A percentile compares a stretch with the other conserved stretches of the same genome.
These are phyloP conservation scores for Colletotrichum gloeosporioides DNA, from an alignment of 2,329 filamentous ascomycete species.

Conservation along the genomic window DNA sequence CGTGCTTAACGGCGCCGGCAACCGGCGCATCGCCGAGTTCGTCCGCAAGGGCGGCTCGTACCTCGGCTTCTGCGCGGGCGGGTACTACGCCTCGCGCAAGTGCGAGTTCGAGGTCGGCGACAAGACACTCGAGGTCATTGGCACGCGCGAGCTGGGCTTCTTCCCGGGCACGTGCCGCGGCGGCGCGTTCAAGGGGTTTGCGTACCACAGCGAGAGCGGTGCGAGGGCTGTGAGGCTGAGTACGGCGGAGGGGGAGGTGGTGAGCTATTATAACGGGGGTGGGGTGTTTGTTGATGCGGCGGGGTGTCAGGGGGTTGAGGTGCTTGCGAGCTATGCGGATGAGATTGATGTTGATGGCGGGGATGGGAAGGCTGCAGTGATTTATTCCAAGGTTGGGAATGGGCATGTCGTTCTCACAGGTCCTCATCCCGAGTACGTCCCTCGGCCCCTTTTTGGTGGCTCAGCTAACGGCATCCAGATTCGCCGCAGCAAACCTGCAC, in stretches of 20 bases:
- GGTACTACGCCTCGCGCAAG: constrained; percentile 81
- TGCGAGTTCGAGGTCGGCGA: constrained; percentile 91
- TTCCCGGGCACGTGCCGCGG: constrained; percentile 88
- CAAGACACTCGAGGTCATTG: constrained; percentile 81
- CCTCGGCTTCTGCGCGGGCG: constrained; percentile 92
- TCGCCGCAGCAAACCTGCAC: constrained; percentile 79
- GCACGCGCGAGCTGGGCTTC: constrained; percentile 83
- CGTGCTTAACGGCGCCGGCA: constrained; percentile 85
- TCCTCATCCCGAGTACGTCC: constrained; percentile 83
- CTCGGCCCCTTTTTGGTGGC: background rate
- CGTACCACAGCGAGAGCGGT: constrained; percentile 87
- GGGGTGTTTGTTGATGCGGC: constrained; percentile 87
- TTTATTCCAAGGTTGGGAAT: constrained; percentile 83
- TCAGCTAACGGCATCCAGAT: constrained; percentile 57
- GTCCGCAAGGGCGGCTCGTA: constrained; percentile 86
- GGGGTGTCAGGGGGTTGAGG: constrained; percentile 71
- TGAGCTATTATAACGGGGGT: constrained; percentile 91
- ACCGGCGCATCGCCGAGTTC: constrained; percentile 82
- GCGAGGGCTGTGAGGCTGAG: constrained; percentile 74
- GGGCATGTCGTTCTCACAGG: constrained; percentile 83
- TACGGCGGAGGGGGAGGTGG: constrained; percentile 63
- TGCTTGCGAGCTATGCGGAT: constrained; percentile 81
- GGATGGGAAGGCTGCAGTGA: constrained; percentile 75
- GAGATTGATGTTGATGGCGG: constrained; percentile 79
- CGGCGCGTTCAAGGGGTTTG: constrained; percentile 86